Evolutionary conservation across 116 monocot genomes (phyloP).

Genomic region (Iris pallida): DNA sequence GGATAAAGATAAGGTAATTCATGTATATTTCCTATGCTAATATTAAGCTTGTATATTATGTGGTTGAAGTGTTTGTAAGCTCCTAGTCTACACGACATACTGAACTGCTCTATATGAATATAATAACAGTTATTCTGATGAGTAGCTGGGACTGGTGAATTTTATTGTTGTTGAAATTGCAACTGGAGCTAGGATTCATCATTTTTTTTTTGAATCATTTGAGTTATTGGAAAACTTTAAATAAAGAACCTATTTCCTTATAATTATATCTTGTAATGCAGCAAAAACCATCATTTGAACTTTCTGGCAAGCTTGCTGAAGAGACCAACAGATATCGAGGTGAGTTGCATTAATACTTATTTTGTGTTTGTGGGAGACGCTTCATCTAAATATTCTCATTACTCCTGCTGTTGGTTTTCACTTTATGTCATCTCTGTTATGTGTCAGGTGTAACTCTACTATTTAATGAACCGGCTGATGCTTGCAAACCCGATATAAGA

Average conservation of each 20-base stretch:
- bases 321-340: slow-evolving; percentile 93
- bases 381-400: background rate
- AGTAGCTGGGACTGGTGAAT: too few relatives aligned
- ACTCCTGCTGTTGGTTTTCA: background rate
- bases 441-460: slow-evolving; percentile 67
- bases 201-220: too few relatives aligned
- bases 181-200: too few relatives aligned
- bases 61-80: background rate
- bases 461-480: slow-evolving; percentile 80
- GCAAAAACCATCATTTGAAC: slow-evolving; percentile 95
- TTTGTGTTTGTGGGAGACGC: background rate
- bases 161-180: too few relatives aligned
- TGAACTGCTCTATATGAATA: too few relatives aligned
- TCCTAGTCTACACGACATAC: background rate
- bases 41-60: background rate
- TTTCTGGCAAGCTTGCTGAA: slow-evolving; percentile 98
- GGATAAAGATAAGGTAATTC: slow-evolving; percentile 69
- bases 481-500: slow-evolving; percentile 82
- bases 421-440: background rate
- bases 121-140: too few relatives aligned
- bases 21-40: background rate
- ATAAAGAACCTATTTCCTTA: background rate
- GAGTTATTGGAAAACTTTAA: background rate
- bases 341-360: slow-evolving; percentile 10
- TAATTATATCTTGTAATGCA: slow-evolving; percentile 24